A percentile compares a stretch with the other conserved stretches of the same genome.
These are phyloP conservation scores for Hygrocybe punicea DNA, from an alignment of 768 basidiomycete species.

Conservation along the genomic window DNA sequence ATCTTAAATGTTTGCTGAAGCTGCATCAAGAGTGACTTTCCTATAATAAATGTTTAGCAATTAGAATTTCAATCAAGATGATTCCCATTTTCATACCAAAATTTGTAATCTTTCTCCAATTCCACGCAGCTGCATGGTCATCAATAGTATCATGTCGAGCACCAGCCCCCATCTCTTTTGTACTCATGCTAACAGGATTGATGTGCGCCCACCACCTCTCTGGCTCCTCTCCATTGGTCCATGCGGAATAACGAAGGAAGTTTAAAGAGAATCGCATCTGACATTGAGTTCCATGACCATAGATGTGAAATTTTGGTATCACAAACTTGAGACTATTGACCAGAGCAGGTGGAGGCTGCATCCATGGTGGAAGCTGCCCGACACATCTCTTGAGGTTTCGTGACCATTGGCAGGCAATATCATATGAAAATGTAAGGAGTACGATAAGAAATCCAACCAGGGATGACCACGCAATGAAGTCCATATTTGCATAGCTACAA, in stretches of 20 bases:
- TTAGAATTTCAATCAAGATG: too few species aligned
- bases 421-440: constrained; percentile 26
- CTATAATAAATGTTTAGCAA: too few species aligned
- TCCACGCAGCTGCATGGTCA: too few species aligned
- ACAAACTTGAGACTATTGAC: not conserved
- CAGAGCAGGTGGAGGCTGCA: not conserved
- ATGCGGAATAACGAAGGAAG: constrained; percentile 23
- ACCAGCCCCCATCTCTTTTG: too few species aligned
- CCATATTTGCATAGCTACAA: constrained; percentile 32
- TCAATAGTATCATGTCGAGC: too few species aligned
- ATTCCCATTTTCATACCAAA: too few species aligned
- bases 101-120: too few species aligned
- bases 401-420: constrained; percentile 27
- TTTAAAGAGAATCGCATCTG: constrained; percentile 12
- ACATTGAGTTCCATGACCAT: constrained; percentile 15
- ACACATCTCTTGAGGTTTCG: constrained; percentile 3
- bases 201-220: constrained; percentile 26
- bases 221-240: constrained; percentile 26
- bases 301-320: constrained; percentile 13
- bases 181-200: constrained; percentile 24
- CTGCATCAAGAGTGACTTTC: too few species aligned
- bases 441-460: constrained; percentile 3
- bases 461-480: constrained; percentile 22
- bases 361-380: not conserved
- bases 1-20: too few species aligned